A percentile compares a stretch with the other conserved stretches of the same genome.
These are phyloP conservation scores for Xylaria sp. DNA, from an alignment of 2,329 filamentous ascomycete species.

Conservation along the genomic window DNA sequence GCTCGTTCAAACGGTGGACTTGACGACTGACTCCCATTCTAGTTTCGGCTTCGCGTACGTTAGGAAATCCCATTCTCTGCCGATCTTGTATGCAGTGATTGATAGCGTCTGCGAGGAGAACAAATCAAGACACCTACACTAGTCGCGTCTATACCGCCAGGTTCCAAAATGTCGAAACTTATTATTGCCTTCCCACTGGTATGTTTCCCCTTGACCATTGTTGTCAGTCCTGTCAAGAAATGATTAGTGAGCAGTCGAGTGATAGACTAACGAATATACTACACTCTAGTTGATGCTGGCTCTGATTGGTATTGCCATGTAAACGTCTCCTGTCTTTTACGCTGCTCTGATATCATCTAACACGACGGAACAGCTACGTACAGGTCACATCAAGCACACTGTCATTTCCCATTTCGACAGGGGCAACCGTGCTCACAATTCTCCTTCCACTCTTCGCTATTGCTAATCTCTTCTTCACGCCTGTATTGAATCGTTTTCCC, in stretches of 20 bases:
- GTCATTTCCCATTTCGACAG: constrained; percentile 48
- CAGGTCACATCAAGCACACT: constrained; percentile 47
- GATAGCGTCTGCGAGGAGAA: background rate
- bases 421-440: constrained; percentile 46
- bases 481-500: constrained; percentile 33
- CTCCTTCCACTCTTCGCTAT: constrained; percentile 47
- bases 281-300: constrained; percentile 33
- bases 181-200: constrained; percentile 30
- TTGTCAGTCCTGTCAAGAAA: background rate
- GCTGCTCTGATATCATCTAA: constrained; percentile 22
- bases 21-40: background rate
- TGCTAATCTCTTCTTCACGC: constrained; percentile 45
- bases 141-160: background rate
- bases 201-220: background rate
- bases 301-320: constrained; percentile 40
- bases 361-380: constrained; percentile 42
- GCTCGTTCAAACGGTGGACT: background rate
- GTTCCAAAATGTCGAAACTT: constrained; percentile 32
- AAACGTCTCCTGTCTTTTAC: background rate
- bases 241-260: background rate
- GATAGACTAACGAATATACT: constrained; percentile 27
- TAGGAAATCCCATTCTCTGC: too few relatives aligned
- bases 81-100: background rate
- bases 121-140: background rate
- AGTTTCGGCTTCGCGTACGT: background rate